phyloP scores from a whole-genome alignment of 768 basidiomycete genomes.

The Rhodosporidiobolus sp. region DNA sequence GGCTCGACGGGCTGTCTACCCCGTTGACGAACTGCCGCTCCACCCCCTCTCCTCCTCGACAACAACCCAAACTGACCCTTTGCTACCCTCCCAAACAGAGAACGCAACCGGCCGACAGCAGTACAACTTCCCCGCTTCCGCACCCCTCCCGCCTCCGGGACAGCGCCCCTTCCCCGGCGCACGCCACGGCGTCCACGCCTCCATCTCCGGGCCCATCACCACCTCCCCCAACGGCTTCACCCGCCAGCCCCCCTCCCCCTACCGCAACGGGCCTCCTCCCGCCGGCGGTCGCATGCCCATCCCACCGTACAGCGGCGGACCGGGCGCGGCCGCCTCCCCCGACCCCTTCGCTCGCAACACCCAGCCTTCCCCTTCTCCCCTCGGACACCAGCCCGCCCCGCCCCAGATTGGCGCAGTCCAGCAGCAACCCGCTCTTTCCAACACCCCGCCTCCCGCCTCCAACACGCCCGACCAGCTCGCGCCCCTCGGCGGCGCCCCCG shows the following conservation, averaged over 20 bases:
- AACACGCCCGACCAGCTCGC: slow-evolving; percentile 16
- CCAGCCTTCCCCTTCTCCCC: neutral
- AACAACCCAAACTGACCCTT: neutral
- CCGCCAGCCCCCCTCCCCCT: slow-evolving; percentile 6
- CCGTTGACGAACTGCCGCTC: too few species aligned
- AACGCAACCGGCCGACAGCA: slow-evolving; percentile 58
- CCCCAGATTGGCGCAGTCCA: neutral
- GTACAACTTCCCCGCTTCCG: slow-evolving; percentile 50
- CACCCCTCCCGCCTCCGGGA: slow-evolving; percentile 41
- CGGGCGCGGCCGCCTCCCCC: neutral
- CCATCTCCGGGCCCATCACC: slow-evolving; percentile 41
- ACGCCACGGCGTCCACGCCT: slow-evolving; percentile 35
- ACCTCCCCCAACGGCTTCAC: slow-evolving; percentile 17
- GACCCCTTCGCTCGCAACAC: neutral
- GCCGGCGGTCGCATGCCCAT: slow-evolving; percentile 10
- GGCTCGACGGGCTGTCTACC: too few species aligned
- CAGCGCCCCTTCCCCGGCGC: slow-evolving; percentile 32
- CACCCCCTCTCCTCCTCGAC: too few species aligned
- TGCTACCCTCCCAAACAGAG: slow-evolving; percentile 61
- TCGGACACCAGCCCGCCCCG: neutral
- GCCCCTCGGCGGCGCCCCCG: neutral
- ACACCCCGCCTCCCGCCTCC: slow-evolving; percentile 17
- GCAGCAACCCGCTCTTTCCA: neutral
- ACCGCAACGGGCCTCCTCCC: slow-evolving; percentile 16
- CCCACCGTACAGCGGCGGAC: neutral